A percentile compares a stretch with the other conserved stretches of the same genome.
phyloP scores from a whole-genome alignment of 768 basidiomycete species.

The Trametes villosa region DNA sequence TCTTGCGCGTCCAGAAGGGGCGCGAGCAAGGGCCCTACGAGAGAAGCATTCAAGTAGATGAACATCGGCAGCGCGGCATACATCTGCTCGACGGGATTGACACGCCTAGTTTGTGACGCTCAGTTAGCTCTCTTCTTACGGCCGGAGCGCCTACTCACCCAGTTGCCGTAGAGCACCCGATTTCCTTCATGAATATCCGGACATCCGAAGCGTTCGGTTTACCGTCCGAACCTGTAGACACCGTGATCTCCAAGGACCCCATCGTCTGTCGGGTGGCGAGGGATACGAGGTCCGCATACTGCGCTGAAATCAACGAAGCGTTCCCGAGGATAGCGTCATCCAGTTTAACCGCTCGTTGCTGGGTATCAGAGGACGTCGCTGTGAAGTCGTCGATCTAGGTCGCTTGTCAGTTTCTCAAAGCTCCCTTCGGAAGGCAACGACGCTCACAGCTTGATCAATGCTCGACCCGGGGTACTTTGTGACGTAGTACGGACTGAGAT shows the following conservation, averaged over 20 bases:
- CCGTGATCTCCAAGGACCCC: conserved; percentile 33
- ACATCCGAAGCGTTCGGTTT: conserved; percentile 30
- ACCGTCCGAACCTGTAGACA: conserved; percentile 19
- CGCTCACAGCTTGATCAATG: conserved; percentile 1
- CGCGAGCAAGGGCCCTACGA: conserved; percentile 29
- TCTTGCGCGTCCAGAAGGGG: conserved; percentile 35
- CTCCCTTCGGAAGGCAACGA: fast-evolving
- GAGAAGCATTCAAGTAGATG: conserved; percentile 36
- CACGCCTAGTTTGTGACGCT: conserved; percentile 18
- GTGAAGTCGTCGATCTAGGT: conserved; percentile 27
- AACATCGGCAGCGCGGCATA: conserved; percentile 36
- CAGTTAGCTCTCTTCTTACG: background rate
- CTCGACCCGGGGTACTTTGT: background rate
- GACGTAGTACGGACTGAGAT: conserved; percentile 25
- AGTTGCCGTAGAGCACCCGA: background rate
- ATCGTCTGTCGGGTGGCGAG: conserved; percentile 33
- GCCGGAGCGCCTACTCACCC: background rate
- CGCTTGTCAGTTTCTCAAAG: too few relatives aligned
- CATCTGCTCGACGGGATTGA: conserved; percentile 40
- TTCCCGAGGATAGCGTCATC: conserved; percentile 29
- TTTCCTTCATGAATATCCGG: conserved; percentile 25
- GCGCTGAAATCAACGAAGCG: conserved; percentile 25
- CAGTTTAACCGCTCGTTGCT: conserved; percentile 20
- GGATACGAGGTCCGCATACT: conserved; percentile 32
- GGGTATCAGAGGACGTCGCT: conserved; percentile 22